A percentile compares a stretch with the other conserved stretches of the same genome.
These are phyloP conservation scores for Tuber borchii DNA, from an alignment of 495 filamentous ascomycete genomes.

Conservation along the genomic window DNA sequence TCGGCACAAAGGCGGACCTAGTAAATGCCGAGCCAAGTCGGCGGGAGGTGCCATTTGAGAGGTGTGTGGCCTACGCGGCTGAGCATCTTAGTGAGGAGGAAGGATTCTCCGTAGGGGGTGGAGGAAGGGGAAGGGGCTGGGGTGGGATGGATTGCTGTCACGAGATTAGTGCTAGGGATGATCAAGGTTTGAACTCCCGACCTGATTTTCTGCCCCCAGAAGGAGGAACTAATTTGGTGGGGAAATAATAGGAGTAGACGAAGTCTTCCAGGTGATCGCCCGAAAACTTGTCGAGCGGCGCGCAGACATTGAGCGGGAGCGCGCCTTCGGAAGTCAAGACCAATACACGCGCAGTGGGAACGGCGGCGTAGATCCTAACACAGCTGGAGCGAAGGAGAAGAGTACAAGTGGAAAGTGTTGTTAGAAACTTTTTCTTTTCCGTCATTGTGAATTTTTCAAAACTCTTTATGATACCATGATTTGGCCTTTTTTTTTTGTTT, in stretches of 20 bases:
- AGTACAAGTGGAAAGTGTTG: constrained; percentile 34
- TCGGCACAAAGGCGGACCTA: constrained; percentile 90
- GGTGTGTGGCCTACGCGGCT: constrained; percentile 88
- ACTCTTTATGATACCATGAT: constrained; percentile 6
- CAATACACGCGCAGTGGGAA: constrained; percentile 5
- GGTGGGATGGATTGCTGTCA: constrained; percentile 94
- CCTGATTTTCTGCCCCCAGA: background rate
- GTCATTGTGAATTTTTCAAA: constrained; percentile 8
- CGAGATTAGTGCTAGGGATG: constrained; percentile 89
- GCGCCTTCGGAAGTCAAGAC: constrained; percentile 7
- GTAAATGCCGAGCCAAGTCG: constrained; percentile 69
- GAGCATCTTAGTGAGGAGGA: constrained; percentile 58
- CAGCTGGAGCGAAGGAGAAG: constrained; percentile 25
- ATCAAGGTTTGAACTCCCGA: constrained; percentile 53
- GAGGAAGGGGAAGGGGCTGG: constrained; percentile 22
- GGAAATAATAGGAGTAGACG: constrained; percentile 60
- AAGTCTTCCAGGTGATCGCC: constrained; percentile 92
- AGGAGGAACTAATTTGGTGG: background rate
- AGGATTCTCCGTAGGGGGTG: constrained; percentile 13
- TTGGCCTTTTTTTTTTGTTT: background rate
- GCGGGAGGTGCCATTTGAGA: constrained; percentile 82
- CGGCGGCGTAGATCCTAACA: constrained; percentile 14
- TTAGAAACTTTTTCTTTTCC: constrained; percentile 15
- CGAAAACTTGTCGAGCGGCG: constrained; percentile 80
- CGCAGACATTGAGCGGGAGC: constrained; percentile 36